phyloP scores from a whole-genome alignment of 495 filamentous ascomycete genomes.

The Penicillium pancosmium region DNA sequence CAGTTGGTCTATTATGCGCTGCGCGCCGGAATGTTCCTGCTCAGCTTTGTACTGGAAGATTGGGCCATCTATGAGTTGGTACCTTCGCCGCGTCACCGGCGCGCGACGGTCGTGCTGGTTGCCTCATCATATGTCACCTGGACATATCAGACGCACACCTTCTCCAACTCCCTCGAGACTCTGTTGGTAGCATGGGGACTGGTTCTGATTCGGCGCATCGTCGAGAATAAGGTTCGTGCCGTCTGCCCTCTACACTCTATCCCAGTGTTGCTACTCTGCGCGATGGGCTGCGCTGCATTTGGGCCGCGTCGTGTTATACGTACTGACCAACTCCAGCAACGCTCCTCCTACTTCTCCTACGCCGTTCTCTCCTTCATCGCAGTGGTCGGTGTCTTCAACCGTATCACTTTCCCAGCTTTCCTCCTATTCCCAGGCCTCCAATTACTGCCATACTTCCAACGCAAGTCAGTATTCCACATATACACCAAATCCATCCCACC shows the following conservation, averaged over 20 bases:
- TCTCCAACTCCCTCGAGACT: slow-evolving; percentile 96
- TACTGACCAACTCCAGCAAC: slow-evolving; percentile 54
- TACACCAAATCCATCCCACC: background rate
- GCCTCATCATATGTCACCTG: slow-evolving; percentile 98
- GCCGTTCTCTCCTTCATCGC: slow-evolving; percentile 75
- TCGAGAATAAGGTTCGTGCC: slow-evolving; percentile 66
- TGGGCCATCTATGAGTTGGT: slow-evolving; percentile 95
- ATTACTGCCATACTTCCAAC: slow-evolving; percentile 80
- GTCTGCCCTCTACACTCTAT: slow-evolving; percentile 8
- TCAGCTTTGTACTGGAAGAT: slow-evolving; percentile 95
- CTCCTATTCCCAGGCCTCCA: slow-evolving; percentile 77
- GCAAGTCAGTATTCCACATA: slow-evolving; percentile 63
- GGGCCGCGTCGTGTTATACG: background rate
- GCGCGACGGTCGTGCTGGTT: slow-evolving; percentile 73
- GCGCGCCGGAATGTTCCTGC: slow-evolving; percentile 83
- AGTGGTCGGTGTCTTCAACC: slow-evolving; percentile 88
- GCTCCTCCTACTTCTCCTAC: slow-evolving; percentile 72
- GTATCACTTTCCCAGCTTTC: slow-evolving; percentile 96
- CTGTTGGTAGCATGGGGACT: slow-evolving; percentile 88
- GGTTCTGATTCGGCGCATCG: slow-evolving; percentile 84
- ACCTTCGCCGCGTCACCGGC: slow-evolving; percentile 69
- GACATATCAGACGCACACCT: slow-evolving; percentile 98
- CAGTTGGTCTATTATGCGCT: slow-evolving; percentile 85
- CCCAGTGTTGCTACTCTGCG: slow-evolving; percentile 15
- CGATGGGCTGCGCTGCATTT: background rate